phyloP scores from a whole-genome alignment of 2,329 filamentous ascomycete genomes.

The Xenoacremonium recifei region DNA sequence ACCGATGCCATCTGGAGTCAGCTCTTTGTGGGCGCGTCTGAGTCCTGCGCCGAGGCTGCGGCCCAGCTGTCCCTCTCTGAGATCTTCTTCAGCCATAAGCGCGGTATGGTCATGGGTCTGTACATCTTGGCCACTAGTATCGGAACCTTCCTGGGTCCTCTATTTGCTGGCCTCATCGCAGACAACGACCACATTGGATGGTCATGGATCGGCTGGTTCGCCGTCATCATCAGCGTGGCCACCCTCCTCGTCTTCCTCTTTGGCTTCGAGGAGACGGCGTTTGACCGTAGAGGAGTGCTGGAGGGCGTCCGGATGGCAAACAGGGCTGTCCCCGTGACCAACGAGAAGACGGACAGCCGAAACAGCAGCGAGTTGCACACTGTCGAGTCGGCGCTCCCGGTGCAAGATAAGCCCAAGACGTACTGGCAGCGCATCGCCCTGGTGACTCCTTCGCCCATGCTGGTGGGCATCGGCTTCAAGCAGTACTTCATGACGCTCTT shows the following conservation, averaged over 20 bases:
- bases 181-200: conserved; percentile 6
- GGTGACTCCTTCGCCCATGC: conserved; percentile 4
- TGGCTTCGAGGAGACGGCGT: conserved; percentile 6
- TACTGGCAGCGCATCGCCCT: conserved; percentile 10
- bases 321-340: not conserved
- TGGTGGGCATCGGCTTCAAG: conserved; percentile 4
- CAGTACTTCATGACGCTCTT: conserved; percentile 6
- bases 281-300: conserved; percentile 5
- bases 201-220: conserved; percentile 10
- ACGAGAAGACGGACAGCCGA: conserved; percentile 1
- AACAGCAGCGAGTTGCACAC: conserved; percentile 1
- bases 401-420: conserved; percentile 4
- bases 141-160: conserved; percentile 7
- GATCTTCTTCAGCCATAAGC: conserved; percentile 8
- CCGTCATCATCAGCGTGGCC: conserved; percentile 5
- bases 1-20: conserved; percentile 12
- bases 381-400: not conserved
- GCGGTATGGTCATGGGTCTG: conserved; percentile 5
- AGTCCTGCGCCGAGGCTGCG: conserved; percentile 9
- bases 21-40: conserved; percentile 9
- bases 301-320: not conserved
- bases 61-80: conserved; percentile 9
- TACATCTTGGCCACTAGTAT: conserved; percentile 8
- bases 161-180: conserved; percentile 8
- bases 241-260: conserved; percentile 7